Conservation (phyloP, 306 rosid species). For the Rubus idaeus region DNA sequence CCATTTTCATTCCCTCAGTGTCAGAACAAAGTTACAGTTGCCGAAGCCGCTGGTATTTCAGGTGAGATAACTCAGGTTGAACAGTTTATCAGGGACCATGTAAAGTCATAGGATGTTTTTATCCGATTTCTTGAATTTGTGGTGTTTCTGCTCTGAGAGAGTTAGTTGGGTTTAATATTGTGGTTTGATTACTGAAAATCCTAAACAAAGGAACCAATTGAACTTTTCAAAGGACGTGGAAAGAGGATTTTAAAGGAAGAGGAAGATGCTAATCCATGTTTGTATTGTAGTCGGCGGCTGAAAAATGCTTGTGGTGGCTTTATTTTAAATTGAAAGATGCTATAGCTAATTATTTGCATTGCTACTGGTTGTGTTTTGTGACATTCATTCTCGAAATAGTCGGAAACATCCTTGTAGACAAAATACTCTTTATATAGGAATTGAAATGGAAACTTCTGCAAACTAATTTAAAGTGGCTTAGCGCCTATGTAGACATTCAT, state of each 20-base stretch:
- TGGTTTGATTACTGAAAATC: neutral
- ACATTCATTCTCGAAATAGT: neutral
- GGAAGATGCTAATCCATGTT: neutral
- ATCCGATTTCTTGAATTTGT: neutral
- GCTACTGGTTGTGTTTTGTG: neutral
- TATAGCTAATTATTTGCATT: neutral
- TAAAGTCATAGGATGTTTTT: conserved; percentile 35
- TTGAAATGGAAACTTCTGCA: neutral
- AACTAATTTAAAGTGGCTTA: neutral
- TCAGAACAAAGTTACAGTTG: conserved; percentile 68
- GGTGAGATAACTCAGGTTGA: conserved; percentile 71
- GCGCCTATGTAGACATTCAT: no score
- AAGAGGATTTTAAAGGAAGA: neutral
- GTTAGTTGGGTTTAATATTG: neutral
- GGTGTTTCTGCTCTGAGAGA: neutral
- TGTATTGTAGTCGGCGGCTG: neutral
- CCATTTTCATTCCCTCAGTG: conserved; percentile 76
- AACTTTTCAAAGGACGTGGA: neutral
- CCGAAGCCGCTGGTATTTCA: conserved; percentile 74
- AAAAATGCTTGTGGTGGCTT: neutral
- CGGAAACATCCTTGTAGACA: neutral
- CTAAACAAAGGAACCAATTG: neutral
- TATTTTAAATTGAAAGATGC: neutral
- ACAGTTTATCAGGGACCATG: conserved; percentile 71
- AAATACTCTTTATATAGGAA: neutral